phyloP scores from a whole-genome alignment of 306 rosid species.

The Sindora glabra region DNA sequence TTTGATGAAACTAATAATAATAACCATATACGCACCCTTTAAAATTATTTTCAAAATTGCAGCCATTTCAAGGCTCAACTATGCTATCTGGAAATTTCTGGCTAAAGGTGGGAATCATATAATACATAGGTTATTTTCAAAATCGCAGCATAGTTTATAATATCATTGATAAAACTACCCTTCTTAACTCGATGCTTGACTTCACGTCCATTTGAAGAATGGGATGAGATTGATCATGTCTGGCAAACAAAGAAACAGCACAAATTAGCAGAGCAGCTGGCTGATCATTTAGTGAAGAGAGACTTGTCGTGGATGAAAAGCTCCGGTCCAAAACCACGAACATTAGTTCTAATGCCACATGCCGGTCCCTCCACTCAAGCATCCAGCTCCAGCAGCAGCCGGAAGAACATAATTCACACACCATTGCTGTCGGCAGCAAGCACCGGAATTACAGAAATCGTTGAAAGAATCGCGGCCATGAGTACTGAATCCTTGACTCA shows the following conservation, averaged over 20 bases:
- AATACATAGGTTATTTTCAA: no score
- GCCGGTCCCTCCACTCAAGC: not conserved
- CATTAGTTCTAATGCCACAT: not conserved
- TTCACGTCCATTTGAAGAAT: no score
- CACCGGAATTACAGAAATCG: slow-evolving; percentile 1
- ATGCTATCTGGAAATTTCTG: no score
- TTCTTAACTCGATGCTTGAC: no score
- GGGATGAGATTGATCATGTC: not conserved
- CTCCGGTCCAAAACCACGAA: not conserved
- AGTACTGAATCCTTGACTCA: slow-evolving; percentile 6
- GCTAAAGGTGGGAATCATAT: no score
- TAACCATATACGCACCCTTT: no score
- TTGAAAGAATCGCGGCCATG: not conserved
- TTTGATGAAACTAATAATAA: no score
- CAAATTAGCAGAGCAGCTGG: not conserved
- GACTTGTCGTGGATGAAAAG: slow-evolving; percentile 7
- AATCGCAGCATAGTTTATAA: no score
- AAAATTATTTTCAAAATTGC: no score
- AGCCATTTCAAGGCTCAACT: no score
- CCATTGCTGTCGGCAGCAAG: slow-evolving; percentile 6
- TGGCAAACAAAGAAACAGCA: not conserved
- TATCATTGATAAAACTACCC: no score
- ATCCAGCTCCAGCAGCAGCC: not conserved
- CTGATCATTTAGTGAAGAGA: not conserved
- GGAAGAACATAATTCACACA: not conserved